Conservation (phyloP, 2,329 filamentous ascomycete genomes). For the Fonsecaea pugnacius region DNA sequence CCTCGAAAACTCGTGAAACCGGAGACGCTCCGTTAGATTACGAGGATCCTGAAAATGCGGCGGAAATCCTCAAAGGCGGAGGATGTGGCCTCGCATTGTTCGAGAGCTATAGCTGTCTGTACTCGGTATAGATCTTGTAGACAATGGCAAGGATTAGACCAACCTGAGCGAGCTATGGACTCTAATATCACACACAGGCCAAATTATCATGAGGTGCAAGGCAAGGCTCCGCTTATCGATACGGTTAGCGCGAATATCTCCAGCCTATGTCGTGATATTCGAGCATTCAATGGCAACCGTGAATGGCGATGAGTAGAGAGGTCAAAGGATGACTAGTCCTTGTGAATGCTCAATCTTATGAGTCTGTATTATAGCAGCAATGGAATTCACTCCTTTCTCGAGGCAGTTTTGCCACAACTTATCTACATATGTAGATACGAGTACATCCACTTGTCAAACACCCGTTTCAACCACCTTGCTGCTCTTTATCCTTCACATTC, state of each 20-base stretch:
- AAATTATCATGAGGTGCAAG: background rate
- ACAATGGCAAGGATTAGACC: no score
- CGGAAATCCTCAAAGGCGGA: background rate
- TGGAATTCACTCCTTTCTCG: background rate
- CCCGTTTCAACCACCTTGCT: background rate
- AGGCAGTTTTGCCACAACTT: background rate
- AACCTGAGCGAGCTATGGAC: no score
- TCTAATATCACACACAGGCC: background rate
- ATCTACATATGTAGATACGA: no score
- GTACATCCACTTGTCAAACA: background rate
- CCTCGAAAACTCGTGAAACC: background rate
- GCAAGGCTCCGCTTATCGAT: background rate
- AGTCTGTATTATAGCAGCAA: background rate
- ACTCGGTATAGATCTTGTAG: no score
- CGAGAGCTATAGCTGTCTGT: background rate
- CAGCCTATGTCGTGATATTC: background rate
- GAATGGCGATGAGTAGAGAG: background rate
- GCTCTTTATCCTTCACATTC: background rate
- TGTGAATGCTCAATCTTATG: background rate
- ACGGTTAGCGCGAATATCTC: background rate
- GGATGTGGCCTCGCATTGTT: background rate
- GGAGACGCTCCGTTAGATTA: background rate
- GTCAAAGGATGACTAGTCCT: background rate
- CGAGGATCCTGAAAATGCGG: background rate
- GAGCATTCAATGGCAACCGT: background rate